phyloP scores from a whole-genome alignment of 352 stramenopile genomes.

The Aphanomyces invadans region DNA sequence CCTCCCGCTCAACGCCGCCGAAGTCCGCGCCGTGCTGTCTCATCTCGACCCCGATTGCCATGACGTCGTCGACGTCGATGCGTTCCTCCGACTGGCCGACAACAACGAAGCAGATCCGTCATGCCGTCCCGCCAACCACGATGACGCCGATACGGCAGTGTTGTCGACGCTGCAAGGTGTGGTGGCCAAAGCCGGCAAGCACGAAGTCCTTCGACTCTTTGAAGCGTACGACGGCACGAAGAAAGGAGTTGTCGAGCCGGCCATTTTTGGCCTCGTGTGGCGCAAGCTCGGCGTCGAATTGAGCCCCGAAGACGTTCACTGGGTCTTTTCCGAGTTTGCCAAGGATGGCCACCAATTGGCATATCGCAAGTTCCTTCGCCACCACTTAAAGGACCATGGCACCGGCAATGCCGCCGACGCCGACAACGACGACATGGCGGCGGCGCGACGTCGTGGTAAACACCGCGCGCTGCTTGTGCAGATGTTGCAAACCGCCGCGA shows the following conservation, averaged over 20 bases:
- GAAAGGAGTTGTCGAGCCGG: conserved; percentile 25
- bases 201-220: background rate
- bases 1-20: conserved; percentile 40
- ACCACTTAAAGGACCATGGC: conserved; percentile 1
- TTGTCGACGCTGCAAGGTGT: background rate
- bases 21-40: conserved; percentile 44
- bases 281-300: conserved; percentile 30
- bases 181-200: background rate
- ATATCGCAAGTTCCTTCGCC: conserved; percentile 28
- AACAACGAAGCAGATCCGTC: too few relatives aligned
- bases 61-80: conserved; percentile 41
- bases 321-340: conserved; percentile 30
- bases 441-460: conserved; percentile 28
- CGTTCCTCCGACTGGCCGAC: conserved; percentile 58
- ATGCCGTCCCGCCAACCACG: too few relatives aligned
- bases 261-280: conserved; percentile 30
- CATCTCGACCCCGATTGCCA: conserved; percentile 45
- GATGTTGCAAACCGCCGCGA: conserved; percentile 28
- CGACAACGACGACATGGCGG: conserved; percentile 6
- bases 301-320: conserved; percentile 26
- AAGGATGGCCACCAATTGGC: conserved; percentile 28
- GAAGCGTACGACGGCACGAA: conserved; percentile 14
- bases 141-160: background rate
- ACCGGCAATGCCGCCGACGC: background rate
- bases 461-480: conserved; percentile 10